Evolutionary conservation across 2,329 filamentous ascomycete species (phyloP).

Genomic region (Fusarium sp.): DNA sequence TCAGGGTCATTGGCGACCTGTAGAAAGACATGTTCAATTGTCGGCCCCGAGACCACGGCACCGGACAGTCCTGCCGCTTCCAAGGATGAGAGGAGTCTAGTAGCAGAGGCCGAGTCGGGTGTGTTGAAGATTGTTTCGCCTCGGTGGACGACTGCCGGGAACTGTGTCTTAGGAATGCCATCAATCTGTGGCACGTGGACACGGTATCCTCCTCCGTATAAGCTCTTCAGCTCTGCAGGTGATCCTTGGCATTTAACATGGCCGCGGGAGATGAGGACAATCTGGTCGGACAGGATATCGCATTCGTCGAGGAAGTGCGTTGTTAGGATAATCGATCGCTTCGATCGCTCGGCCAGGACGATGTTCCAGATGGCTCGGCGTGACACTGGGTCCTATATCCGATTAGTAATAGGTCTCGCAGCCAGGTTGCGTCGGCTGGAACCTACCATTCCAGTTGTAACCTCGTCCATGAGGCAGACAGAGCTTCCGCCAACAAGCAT

Average conservation of each 20-base stretch:
- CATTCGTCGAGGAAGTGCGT: constrained; percentile 79
- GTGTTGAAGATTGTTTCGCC: constrained; percentile 68
- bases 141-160: constrained; percentile 62
- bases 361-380: constrained; percentile 78
- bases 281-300: constrained; percentile 74
- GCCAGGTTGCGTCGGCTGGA: neutral
- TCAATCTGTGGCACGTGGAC: constrained; percentile 56
- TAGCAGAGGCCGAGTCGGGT: constrained; percentile 51
- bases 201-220: constrained; percentile 72
- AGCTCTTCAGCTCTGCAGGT: constrained; percentile 72
- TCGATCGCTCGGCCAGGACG: constrained; percentile 70
- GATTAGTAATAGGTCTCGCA: neutral
- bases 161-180: constrained; percentile 46
- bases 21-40: constrained; percentile 52
- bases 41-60: constrained; percentile 48
- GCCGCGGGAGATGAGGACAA: constrained; percentile 73
- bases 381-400: constrained; percentile 66
- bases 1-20: constrained; percentile 40
- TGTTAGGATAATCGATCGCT: constrained; percentile 73
- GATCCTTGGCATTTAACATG: constrained; percentile 71
- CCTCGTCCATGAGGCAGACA: constrained; percentile 77
- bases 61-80: constrained; percentile 60
- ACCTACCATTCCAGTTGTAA: constrained; percentile 68
- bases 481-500: constrained; percentile 76
- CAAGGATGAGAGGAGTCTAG: constrained; percentile 54